phyloP scores from a whole-genome alignment of 768 basidiomycete genomes.

The Neoboletus magnificus region DNA sequence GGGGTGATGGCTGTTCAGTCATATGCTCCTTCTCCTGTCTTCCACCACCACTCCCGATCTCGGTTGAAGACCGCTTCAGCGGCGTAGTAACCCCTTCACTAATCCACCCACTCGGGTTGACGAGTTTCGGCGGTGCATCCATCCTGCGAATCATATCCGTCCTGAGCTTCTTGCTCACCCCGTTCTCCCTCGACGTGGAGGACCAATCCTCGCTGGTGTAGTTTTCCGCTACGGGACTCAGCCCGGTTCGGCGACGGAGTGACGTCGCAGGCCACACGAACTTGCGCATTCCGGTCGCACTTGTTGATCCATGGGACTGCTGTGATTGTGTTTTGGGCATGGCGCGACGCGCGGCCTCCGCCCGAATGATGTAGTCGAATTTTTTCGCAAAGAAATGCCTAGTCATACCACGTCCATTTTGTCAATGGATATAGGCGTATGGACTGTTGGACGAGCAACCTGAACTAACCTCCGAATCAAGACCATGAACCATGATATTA shows the following conservation, averaged over 20 bases:
- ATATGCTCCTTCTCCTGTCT: neutral
- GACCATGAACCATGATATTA: constrained; percentile 83
- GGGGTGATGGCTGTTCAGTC: constrained; percentile 2
- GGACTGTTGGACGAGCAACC: neutral
- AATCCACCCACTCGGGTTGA: constrained; percentile 75
- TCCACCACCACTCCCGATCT: neutral
- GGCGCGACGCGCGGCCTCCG: constrained; percentile 35
- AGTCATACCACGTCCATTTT: neutral
- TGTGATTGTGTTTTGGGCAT: constrained; percentile 18
- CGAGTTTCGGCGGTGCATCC: constrained; percentile 61
- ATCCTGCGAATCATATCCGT: constrained; percentile 78
- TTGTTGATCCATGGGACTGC: constrained; percentile 21
- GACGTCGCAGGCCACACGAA: constrained; percentile 32
- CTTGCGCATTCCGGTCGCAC: constrained; percentile 9
- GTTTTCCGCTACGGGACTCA: constrained; percentile 27
- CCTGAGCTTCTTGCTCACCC: constrained; percentile 35
- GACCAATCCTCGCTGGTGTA: constrained; percentile 13
- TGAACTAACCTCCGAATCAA: constrained; percentile 60
- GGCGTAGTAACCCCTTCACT: constrained; percentile 41
- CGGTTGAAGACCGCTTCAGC: constrained; percentile 15
- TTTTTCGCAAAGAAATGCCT: constrained; percentile 71
- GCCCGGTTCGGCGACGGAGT: constrained; percentile 29
- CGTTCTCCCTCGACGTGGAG: constrained; percentile 24
- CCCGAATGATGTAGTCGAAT: constrained; percentile 56
- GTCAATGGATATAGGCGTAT: neutral